Evolutionary conservation across 805 yeast species (phyloP).

Genomic region (Ogataea allantospora): DNA sequence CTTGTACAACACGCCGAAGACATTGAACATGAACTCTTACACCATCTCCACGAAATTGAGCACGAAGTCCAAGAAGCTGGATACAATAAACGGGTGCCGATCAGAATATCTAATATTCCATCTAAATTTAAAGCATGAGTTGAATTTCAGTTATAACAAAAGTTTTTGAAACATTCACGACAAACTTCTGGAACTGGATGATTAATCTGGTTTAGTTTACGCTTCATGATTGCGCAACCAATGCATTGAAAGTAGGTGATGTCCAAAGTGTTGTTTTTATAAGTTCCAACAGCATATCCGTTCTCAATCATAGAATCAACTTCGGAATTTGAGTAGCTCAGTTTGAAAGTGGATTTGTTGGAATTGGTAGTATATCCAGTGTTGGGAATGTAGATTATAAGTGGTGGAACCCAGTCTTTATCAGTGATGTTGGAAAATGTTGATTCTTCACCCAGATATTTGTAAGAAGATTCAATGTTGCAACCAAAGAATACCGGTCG

Average conservation of each 20-base stretch:
- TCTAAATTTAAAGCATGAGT: constrained; percentile 15
- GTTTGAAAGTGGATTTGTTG: constrained; percentile 59
- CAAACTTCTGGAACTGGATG: constrained; percentile 33
- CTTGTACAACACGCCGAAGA: constrained; percentile 81
- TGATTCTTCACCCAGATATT: constrained; percentile 7
- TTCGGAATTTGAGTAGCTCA: constrained; percentile 47
- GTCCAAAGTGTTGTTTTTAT: constrained; percentile 38
- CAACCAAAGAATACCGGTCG: constrained; percentile 45
- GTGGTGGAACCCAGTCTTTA: constrained; percentile 44
- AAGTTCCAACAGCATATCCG: constrained; percentile 52
- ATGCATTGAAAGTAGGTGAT: constrained; percentile 45
- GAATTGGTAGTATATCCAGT: constrained; percentile 40
- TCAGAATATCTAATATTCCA: constrained; percentile 25
- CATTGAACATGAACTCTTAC: constrained; percentile 80
- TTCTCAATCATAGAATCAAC: constrained; percentile 45
- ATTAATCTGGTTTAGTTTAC: constrained; percentile 44
- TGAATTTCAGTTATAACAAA: constrained; percentile 37
- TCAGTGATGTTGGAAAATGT: constrained; percentile 6
- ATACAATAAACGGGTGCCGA: constrained; percentile 18
- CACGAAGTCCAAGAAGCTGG: constrained; percentile 35
- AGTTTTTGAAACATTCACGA: constrained; percentile 35
- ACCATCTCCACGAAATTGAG: constrained; percentile 83
- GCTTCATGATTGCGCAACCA: constrained; percentile 55
- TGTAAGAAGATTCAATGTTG: constrained; percentile 35
- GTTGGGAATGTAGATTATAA: constrained; percentile 53